Conservation (phyloP, 2,329 filamentous ascomycete genomes). For the Penicillium sp. region DNA sequence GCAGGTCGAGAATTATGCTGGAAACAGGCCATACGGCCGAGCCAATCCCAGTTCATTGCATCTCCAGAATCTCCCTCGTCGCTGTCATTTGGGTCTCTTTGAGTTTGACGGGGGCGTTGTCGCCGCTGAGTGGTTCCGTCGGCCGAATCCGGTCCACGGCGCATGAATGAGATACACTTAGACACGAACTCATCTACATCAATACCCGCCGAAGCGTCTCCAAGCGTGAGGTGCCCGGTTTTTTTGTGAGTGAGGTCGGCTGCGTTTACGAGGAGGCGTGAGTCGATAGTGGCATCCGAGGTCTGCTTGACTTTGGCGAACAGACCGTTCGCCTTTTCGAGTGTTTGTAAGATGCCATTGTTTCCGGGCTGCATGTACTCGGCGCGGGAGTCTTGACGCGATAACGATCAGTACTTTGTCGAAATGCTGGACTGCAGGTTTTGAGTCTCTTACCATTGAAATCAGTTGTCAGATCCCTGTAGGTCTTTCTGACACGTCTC, state of each 20-base stretch:
- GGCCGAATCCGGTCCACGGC: conserved; percentile 60
- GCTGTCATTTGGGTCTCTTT: conserved; percentile 59
- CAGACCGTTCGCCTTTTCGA: conserved; percentile 66
- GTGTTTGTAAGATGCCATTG: conserved; percentile 63
- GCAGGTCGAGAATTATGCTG: conserved; percentile 73
- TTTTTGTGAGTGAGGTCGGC: conserved; percentile 81
- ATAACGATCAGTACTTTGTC: neutral
- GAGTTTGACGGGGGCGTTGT: conserved; percentile 36
- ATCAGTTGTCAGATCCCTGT: conserved; percentile 66
- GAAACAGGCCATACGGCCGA: conserved; percentile 76
- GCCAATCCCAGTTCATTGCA: conserved; percentile 79
- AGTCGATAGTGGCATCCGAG: conserved; percentile 85
- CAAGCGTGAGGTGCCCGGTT: conserved; percentile 71
- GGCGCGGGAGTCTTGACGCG: conserved; percentile 63
- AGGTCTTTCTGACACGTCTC: conserved; percentile 66
- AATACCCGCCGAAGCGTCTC: conserved; percentile 71
- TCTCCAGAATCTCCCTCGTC: conserved; percentile 69
- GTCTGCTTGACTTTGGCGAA: conserved; percentile 79
- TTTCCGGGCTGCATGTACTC: conserved; percentile 70
- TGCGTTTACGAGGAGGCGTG: conserved; percentile 77
- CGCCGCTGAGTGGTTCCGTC: conserved; percentile 39
- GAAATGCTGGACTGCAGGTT: neutral
- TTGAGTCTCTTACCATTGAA: conserved; percentile 55
- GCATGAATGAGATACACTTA: conserved; percentile 88
- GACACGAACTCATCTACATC: conserved; percentile 91